These are phyloP conservation scores for Pseudoturritis turrita DNA, from an alignment of 345 rosid genomes.

Conservation along the genomic window DNA sequence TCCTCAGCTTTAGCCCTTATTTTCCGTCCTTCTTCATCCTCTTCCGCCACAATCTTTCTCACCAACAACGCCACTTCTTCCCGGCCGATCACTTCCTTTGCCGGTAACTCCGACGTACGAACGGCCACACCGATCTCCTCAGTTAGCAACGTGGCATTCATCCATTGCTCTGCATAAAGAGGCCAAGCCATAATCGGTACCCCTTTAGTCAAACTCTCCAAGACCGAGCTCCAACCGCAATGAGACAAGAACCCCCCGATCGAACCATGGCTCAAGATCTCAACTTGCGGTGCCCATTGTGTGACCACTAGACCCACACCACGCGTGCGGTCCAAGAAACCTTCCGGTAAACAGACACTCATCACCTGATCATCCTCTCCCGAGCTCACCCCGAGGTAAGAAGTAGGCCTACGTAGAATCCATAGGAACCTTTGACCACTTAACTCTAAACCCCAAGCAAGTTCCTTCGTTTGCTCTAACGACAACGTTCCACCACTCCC, in stretches of 20 bases:
- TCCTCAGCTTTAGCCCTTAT: constrained; percentile 32
- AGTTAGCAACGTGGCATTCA: constrained; percentile 53
- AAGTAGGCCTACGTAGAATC: constrained; percentile 33
- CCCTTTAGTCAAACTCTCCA: constrained; percentile 59
- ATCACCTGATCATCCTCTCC: constrained; percentile 4
- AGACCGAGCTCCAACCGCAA: constrained; percentile 64
- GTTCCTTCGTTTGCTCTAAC: constrained; percentile 41
- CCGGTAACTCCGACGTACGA: constrained; percentile 17
- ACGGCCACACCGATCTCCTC: constrained; percentile 48
- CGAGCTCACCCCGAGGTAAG: constrained; percentile 22
- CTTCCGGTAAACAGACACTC: constrained; percentile 42
- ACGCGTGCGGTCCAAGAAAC: constrained; percentile 42
- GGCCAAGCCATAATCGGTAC: constrained; percentile 74
- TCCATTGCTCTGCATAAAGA: constrained; percentile 56
- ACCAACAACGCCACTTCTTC: constrained; percentile 43
- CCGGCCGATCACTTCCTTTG: constrained; percentile 26
- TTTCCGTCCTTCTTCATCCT: constrained; percentile 30
- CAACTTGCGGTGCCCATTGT: constrained; percentile 59
- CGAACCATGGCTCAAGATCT: constrained; percentile 52
- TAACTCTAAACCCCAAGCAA: constrained; percentile 64
- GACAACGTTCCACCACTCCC: constrained; percentile 73
- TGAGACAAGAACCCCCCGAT: constrained; percentile 70
- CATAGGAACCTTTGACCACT: constrained; percentile 43
- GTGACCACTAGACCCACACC: constrained; percentile 41
- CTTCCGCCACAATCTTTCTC: constrained; percentile 36